A percentile compares a stretch with the other conserved stretches of the same genome.
phyloP scores from a whole-genome alignment of 2,329 filamentous ascomycete genomes.

The Colletotrichum horii region DNA sequence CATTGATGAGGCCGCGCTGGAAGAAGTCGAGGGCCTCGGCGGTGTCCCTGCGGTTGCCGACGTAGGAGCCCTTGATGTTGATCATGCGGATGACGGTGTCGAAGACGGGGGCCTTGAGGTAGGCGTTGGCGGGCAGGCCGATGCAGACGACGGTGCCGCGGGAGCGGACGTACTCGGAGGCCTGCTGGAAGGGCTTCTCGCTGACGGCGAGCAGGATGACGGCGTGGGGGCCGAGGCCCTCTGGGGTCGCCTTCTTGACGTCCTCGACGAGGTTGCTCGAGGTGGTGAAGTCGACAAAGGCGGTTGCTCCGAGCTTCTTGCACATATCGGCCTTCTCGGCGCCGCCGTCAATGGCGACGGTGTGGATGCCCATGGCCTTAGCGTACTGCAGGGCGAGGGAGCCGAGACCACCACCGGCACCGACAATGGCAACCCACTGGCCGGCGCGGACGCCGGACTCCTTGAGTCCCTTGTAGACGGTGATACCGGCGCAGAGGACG shows the following conservation, averaged over 20 bases:
- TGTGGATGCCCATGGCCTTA: constrained; percentile 84
- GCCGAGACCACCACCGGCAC: constrained; percentile 84
- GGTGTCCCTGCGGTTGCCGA: constrained; percentile 88
- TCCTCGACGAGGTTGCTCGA: constrained; percentile 81
- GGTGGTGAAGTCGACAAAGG: constrained; percentile 81
- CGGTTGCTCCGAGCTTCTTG: constrained; percentile 70
- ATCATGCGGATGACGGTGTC: constrained; percentile 90
- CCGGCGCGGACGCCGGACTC: constrained; percentile 78
- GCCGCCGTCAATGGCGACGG: constrained; percentile 84
- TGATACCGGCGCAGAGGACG: constrained; percentile 84
- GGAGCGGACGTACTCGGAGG: constrained; percentile 83
- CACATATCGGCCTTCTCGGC: constrained; percentile 79
- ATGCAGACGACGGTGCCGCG: constrained; percentile 87
- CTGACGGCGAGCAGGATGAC: constrained; percentile 84
- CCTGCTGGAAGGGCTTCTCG: constrained; percentile 96
- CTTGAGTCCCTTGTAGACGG: constrained; percentile 91
- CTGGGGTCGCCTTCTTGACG: constrained; percentile 80
- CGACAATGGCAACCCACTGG: constrained; percentile 82
- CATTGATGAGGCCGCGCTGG: constrained; percentile 80
- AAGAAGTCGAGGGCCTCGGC: constrained; percentile 93
- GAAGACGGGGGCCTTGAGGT: constrained; percentile 84
- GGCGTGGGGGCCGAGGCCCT: constrained; percentile 85
- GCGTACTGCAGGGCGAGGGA: constrained; percentile 85
- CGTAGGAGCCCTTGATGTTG: constrained; percentile 89
- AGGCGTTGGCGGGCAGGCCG: constrained; percentile 82